A percentile compares a stretch with the other conserved stretches of the same genome.
phyloP scores from a whole-genome alignment of 495 filamentous ascomycete genomes.

The Cercophora sp. region DNA sequence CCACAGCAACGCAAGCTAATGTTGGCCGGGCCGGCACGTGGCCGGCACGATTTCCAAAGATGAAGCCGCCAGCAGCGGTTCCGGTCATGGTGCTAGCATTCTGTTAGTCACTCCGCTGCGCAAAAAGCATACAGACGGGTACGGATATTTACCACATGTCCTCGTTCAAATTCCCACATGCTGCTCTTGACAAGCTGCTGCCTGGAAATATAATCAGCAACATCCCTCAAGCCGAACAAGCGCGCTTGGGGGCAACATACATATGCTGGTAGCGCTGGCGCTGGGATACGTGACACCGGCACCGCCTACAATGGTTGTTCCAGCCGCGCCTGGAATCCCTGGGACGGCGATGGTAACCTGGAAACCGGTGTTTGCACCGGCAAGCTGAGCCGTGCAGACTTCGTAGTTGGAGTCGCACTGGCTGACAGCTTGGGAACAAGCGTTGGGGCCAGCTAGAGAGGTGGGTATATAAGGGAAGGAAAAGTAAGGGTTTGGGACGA shows the following conservation, averaged over 20 bases:
- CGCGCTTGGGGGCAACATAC: constrained; percentile 29
- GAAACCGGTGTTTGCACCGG: constrained; percentile 44
- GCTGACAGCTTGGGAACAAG: constrained; percentile 62
- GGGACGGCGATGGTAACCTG: constrained; percentile 63
- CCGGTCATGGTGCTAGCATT: constrained; percentile 18
- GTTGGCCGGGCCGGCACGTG: constrained; percentile 26
- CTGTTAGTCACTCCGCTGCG: neutral
- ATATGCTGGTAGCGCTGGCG: constrained; percentile 58
- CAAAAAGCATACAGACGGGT: too few species aligned
- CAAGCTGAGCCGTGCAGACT: constrained; percentile 58
- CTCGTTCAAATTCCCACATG: constrained; percentile 23
- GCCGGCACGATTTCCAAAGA: constrained; percentile 21
- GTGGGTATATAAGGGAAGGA: constrained; percentile 66
- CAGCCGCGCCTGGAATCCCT: constrained; percentile 38
- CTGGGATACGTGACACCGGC: constrained; percentile 28
- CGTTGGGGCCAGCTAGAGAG: constrained; percentile 56
- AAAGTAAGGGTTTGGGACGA: constrained; percentile 54
- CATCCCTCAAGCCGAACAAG: neutral
- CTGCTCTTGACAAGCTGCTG: constrained; percentile 26
- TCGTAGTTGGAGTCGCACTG: constrained; percentile 62
- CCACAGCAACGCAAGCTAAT: constrained; percentile 18
- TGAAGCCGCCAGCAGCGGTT: constrained; percentile 22
- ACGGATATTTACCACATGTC: constrained; percentile 22
- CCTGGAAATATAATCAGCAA: constrained; percentile 12
- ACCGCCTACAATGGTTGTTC: constrained; percentile 44